Evolutionary conservation across 2,329 filamentous ascomycete species (phyloP).

Genomic region (Pestalotiopsis sp.): DNA sequence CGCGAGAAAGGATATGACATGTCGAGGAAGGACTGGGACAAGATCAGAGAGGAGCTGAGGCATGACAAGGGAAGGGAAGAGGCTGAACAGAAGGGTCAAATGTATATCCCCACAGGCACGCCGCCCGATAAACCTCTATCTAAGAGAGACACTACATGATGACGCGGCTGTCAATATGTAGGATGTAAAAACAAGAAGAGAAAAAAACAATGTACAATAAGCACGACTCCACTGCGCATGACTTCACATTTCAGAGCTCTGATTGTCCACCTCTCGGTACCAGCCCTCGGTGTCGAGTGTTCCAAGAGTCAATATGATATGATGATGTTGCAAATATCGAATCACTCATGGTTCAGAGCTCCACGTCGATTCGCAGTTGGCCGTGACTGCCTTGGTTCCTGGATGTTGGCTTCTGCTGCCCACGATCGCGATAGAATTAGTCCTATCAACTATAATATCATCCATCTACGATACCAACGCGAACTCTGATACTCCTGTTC

Average conservation of each 20-base stretch:
- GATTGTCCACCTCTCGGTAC: too few relatives aligned
- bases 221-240: not conserved
- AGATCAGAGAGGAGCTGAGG: slow-evolving; percentile 26
- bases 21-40: slow-evolving; percentile 6
- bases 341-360: too few relatives aligned
- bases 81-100: slow-evolving; percentile 2
- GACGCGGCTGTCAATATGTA: not conserved
- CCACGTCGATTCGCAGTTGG: too few relatives aligned
- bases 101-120: slow-evolving; percentile 7
- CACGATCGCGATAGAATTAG: too few relatives aligned
- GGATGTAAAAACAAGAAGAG: not conserved
- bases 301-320: too few relatives aligned
- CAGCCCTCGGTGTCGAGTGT: too few relatives aligned
- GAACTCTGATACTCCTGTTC: too few relatives aligned
- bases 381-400: too few relatives aligned
- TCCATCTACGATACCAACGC: too few relatives aligned
- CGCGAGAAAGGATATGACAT: slow-evolving; percentile 13
- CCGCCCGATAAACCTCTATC: slow-evolving; percentile 1
- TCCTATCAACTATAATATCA: too few relatives aligned
- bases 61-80: slow-evolving; percentile 1
- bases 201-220: not conserved
- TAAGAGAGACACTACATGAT: not conserved
- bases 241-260: not conserved
- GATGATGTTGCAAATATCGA: too few relatives aligned
- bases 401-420: too few relatives aligned